These are phyloP conservation scores for Vaccinium darrowii DNA, from an alignment of 148 eudicot genomes.

Conservation along the genomic window DNA sequence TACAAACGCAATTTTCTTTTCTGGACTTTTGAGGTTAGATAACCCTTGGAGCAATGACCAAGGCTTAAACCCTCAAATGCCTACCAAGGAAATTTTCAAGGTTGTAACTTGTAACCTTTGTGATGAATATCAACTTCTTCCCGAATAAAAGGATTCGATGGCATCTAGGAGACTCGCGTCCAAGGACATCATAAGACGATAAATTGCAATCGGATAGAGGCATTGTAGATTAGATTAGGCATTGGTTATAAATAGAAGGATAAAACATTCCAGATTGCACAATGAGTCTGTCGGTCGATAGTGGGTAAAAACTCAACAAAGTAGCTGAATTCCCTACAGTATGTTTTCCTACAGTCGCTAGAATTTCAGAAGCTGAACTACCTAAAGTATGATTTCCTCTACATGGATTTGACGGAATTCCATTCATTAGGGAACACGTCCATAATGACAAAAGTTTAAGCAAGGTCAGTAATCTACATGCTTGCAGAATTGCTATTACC, in stretches of 20 bases:
- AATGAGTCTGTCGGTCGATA: background rate
- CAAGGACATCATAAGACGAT: background rate
- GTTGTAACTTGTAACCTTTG: background rate
- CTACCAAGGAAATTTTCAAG: no score
- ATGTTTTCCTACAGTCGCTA: no score
- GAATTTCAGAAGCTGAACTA: no score
- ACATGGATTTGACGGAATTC: background rate
- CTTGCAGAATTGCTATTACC: background rate
- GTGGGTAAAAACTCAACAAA: background rate
- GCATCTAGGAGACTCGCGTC: background rate
- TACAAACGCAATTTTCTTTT: background rate
- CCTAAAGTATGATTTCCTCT: background rate
- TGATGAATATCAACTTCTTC: background rate
- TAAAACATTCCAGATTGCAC: background rate
- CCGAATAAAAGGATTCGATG: background rate
- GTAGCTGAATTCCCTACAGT: background rate
- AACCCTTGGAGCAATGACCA: background rate
- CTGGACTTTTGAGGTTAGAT: background rate
- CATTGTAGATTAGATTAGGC: background rate
- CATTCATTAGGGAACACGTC: background rate
- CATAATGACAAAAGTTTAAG: background rate
- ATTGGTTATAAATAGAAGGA: background rate
- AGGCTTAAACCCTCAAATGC: background rate
- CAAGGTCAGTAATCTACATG: background rate
- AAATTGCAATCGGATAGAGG: background rate